These are phyloP conservation scores for Ceratocystis cacaofunesta DNA, from an alignment of 2,329 filamentous ascomycete species.

Conservation along the genomic window DNA sequence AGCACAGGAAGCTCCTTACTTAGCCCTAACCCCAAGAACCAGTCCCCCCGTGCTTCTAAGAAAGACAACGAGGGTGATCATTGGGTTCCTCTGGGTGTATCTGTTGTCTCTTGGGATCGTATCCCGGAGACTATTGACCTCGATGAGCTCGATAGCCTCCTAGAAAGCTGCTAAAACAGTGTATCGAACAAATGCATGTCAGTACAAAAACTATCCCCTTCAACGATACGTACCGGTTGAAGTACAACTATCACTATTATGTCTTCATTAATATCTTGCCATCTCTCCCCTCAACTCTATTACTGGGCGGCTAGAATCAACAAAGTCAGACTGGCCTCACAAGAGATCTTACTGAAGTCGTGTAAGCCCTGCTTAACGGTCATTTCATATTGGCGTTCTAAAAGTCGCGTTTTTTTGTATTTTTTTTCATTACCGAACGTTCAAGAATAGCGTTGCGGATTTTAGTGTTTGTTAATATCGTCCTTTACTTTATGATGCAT, in stretches of 20 bases:
- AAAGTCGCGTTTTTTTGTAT: neutral
- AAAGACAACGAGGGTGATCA: slow-evolving; percentile 29
- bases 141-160: slow-evolving; percentile 79
- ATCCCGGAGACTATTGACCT: slow-evolving; percentile 83
- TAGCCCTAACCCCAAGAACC: slow-evolving; percentile 18
- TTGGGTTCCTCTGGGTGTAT: slow-evolving; percentile 23
- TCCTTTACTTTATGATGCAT: neutral
- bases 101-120: slow-evolving; percentile 39
- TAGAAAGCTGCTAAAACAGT: slow-evolving; percentile 51
- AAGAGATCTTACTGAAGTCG: neutral
- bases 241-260: neutral
- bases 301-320: neutral
- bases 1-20: slow-evolving; percentile 23
- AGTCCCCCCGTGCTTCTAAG: slow-evolving; percentile 18
- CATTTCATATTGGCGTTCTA: too few species aligned
- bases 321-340: neutral
- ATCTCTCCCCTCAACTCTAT: neutral
- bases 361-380: too few species aligned
- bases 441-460: neutral
- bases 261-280: neutral
- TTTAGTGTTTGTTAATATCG: neutral
- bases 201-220: neutral
- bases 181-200: neutral
- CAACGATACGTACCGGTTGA: neutral
- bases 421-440: neutral